Conservation (phyloP, 768 basidiomycete genomes). For the Agaricus sinodeliciosus region DNA sequence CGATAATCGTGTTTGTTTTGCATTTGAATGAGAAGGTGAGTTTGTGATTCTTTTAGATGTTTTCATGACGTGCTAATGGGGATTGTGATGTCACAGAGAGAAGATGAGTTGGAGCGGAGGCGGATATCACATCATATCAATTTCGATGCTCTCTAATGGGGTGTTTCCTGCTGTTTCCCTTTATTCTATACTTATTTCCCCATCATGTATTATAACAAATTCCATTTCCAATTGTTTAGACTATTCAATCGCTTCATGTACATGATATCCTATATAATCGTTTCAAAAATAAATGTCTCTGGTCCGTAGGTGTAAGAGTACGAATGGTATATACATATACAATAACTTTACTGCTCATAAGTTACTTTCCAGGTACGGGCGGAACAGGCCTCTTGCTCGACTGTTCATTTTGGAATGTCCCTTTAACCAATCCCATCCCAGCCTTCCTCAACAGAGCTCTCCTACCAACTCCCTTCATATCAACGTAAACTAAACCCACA, state of each 20-base stretch:
- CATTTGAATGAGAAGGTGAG: slow-evolving; percentile 91
- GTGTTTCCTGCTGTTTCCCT: not conserved
- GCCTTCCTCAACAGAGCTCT: slow-evolving; percentile 60
- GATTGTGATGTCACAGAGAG: slow-evolving; percentile 46
- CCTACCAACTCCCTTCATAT: slow-evolving; percentile 66
- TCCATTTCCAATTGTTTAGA: too few species aligned
- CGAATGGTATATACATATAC: too few species aligned
- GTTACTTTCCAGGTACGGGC: not conserved
- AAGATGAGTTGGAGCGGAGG: slow-evolving; percentile 88
- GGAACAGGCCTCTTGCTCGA: slow-evolving; percentile 1
- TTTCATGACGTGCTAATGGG: slow-evolving; percentile 1
- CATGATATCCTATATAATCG: slow-evolving; percentile 1
- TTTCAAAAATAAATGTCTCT: too few species aligned
- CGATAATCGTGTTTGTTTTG: slow-evolving; percentile 76
- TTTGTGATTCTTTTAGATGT: not conserved
- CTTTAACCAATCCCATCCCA: slow-evolving; percentile 52
- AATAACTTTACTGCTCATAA: too few species aligned
- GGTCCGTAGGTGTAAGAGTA: too few species aligned
- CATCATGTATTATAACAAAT: not conserved
- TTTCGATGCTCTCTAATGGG: slow-evolving; percentile 79
- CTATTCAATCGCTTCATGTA: not conserved
- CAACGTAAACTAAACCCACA: slow-evolving; percentile 71
- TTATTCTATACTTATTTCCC: not conserved
- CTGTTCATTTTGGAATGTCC: slow-evolving; percentile 16
- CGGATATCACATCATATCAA: slow-evolving; percentile 94